phyloP scores from a whole-genome alignment of 2,329 filamentous ascomycete species.

The Diaporthe sp. region DNA sequence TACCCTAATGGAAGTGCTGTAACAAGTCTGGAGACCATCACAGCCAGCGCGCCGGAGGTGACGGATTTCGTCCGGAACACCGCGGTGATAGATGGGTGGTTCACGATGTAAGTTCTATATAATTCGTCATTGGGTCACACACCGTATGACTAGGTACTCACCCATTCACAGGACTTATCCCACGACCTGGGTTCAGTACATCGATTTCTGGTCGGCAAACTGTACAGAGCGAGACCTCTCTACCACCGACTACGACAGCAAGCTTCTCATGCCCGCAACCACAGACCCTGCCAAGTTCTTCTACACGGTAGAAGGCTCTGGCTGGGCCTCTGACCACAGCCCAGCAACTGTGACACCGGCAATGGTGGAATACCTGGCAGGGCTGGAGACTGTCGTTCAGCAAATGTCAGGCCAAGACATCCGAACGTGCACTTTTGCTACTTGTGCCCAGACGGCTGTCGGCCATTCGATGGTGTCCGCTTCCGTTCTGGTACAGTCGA shows the following conservation, averaged over 20 bases:
- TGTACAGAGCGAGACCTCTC: constrained; percentile 21
- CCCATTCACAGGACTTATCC: constrained; percentile 10
- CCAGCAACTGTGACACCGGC: constrained; percentile 21
- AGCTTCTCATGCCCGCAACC: not conserved
- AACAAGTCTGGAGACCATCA: constrained; percentile 20
- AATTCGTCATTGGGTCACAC: too few relatives aligned
- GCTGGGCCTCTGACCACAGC: constrained; percentile 3
- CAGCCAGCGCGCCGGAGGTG: not conserved
- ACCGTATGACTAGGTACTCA: not conserved
- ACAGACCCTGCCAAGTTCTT: constrained; percentile 27
- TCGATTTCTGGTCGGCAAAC: constrained; percentile 26
- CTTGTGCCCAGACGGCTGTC: constrained; percentile 20
- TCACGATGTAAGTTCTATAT: constrained; percentile 5
- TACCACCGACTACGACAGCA: constrained; percentile 10
- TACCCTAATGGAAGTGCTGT: constrained; percentile 13
- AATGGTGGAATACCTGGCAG: constrained; percentile 9
- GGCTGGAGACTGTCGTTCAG: constrained; percentile 11
- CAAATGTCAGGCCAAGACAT: constrained; percentile 20
- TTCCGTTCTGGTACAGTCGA: not conserved
- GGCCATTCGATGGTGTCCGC: constrained; percentile 17
- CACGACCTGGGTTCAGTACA: constrained; percentile 9
- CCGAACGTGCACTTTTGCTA: constrained; percentile 12
- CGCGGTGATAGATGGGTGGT: constrained; percentile 16
- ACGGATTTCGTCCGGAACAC: constrained; percentile 20
- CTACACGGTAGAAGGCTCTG: constrained; percentile 2